phyloP scores from a whole-genome alignment of 1,284 basidiomycete genomes.

The Leccinum brunneo-olivaceum region DNA sequence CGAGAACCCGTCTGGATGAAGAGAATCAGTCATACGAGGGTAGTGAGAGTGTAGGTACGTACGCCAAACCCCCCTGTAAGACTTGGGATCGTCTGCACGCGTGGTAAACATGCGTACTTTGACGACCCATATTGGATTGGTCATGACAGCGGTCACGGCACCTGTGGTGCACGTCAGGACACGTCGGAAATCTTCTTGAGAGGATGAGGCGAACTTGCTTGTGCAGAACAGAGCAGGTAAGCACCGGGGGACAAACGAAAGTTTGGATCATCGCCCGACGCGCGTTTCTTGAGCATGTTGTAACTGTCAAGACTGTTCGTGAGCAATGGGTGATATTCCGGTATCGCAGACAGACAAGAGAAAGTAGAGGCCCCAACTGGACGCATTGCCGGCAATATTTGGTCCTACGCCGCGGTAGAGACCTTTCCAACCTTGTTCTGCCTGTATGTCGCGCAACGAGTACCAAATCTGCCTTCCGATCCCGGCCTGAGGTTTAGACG shows the following conservation, averaged over 20 bases:
- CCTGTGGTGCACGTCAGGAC: constrained; percentile 43
- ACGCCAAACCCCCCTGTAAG: constrained; percentile 81
- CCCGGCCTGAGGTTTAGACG: constrained; percentile 52
- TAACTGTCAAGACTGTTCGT: constrained; percentile 51
- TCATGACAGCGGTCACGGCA: constrained; percentile 88
- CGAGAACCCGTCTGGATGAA: constrained; percentile 67
- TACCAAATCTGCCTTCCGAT: constrained; percentile 76
- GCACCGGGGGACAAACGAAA: constrained; percentile 66
- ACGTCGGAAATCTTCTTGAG: background rate
- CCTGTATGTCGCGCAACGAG: constrained; percentile 71
- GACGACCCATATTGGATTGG: constrained; percentile 98
- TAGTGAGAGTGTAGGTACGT: constrained; percentile 27
- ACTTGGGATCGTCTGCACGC: constrained; percentile 50
- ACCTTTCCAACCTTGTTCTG: constrained; percentile 74
- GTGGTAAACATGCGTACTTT: constrained; percentile 98
- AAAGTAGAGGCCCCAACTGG: constrained; percentile 97
- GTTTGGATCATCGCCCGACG: constrained; percentile 52
- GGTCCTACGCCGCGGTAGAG: constrained; percentile 88
- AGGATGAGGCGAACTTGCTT: constrained; percentile 76
- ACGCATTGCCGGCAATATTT: constrained; percentile 94
- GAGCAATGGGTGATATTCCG: constrained; percentile 4
- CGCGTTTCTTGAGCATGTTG: constrained; percentile 85
- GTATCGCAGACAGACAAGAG: constrained; percentile 61
- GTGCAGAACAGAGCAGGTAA: constrained; percentile 86
- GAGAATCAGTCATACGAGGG: background rate